Evolutionary conservation across 2,329 filamentous ascomycete species (phyloP), one percentile per base, ranked within the genome.

Genomic region (Aspergillus udagawae): DNA sequence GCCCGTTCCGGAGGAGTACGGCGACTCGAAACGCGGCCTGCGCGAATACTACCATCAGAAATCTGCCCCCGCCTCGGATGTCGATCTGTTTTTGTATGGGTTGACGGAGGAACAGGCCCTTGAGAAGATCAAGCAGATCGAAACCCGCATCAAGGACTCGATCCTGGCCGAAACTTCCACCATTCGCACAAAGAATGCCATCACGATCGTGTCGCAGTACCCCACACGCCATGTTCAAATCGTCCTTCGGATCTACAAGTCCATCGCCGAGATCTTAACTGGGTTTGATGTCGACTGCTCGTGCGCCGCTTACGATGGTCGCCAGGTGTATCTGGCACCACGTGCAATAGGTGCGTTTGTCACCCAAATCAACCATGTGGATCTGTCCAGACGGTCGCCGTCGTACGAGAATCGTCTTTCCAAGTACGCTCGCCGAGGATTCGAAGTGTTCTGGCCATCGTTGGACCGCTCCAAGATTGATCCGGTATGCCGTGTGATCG

Each of bases 261-360:
- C 87, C 0, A 77, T 95, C 49, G 88, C 89, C 1, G 90, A 95
- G 70, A 92, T 96, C 38, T 80, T 96, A 25, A 91, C 91, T 3
- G 91, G 91, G 0, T 96, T 96, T 65, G 91, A 95, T 65, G 91
- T 96, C 51, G 91, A 94, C 69, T 92, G 88, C 69, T 88, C 90
- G 0, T 90, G 90, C 60, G 88, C 86, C 25, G 90, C 90, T 3
- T 96, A 89, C 64, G 86, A 94, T 70, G 91, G 91, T 38, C 82
- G 83, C 21, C 88, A 94, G 67, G 90, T 96, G 20, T 95, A 88
- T 67, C 86, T 86, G 25, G 86, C 88, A 2, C 91, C 91, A 1
- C 83, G 91, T 56, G 91, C 91, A 2, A 72, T 96, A 14, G 85
- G 85, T 48, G 87, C 90, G 9, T 93, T 88, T 72, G 87, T 93